Percentiles rank a stretch among this genome's conserved stretches.
Conservation (phyloP, 73 alveolate genomes). For the Stentor roeselii region DNA sequence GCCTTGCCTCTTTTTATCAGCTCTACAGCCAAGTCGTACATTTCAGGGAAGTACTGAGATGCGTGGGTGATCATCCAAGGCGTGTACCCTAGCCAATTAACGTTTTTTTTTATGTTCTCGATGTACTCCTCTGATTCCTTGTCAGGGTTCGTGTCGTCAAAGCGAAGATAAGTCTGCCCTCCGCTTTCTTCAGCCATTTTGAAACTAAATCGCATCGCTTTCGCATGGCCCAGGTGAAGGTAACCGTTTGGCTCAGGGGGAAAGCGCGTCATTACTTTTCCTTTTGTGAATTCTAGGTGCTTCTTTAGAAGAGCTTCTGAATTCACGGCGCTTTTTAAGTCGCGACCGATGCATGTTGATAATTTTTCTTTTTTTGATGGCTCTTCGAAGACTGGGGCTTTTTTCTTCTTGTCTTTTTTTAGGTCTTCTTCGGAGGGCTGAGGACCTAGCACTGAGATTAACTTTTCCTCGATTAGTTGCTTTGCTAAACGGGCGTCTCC, state of each 20-base stretch:
- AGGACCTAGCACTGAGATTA: constrained; percentile 68
- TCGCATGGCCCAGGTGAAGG: constrained; percentile 99
- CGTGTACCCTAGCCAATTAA: constrained; percentile 91
- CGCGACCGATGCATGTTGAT: constrained; percentile 85
- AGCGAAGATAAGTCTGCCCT: constrained; percentile 91
- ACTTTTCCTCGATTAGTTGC: constrained; percentile 68
- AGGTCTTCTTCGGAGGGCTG: constrained; percentile 62
- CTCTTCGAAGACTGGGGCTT: constrained; percentile 42
- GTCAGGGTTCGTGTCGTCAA: constrained; percentile 99
- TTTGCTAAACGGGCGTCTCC: constrained; percentile 75
- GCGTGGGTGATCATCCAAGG: constrained; percentile 95
- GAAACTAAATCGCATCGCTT: constrained; percentile 97
- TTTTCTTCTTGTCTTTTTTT: constrained; percentile 54
- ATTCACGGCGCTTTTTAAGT: constrained; percentile 66
- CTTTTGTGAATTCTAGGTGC: constrained; percentile 84
- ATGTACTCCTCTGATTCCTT: constrained; percentile 95
- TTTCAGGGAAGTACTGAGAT: constrained; percentile 87
- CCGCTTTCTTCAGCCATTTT: constrained; percentile 85
- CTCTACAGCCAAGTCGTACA: constrained; percentile 90
- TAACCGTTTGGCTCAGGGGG: constrained; percentile 99
- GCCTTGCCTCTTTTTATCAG: constrained; percentile 90
- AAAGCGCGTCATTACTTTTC: constrained; percentile 95
- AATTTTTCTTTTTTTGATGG: constrained; percentile 65
- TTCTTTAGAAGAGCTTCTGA: constrained; percentile 81
- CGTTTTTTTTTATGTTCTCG: constrained; percentile 83